Percentiles rank a stretch among this genome's conserved stretches.
Conservation (phyloP, 257 asterid genomes). For the Euphrasia confusa region DNA sequence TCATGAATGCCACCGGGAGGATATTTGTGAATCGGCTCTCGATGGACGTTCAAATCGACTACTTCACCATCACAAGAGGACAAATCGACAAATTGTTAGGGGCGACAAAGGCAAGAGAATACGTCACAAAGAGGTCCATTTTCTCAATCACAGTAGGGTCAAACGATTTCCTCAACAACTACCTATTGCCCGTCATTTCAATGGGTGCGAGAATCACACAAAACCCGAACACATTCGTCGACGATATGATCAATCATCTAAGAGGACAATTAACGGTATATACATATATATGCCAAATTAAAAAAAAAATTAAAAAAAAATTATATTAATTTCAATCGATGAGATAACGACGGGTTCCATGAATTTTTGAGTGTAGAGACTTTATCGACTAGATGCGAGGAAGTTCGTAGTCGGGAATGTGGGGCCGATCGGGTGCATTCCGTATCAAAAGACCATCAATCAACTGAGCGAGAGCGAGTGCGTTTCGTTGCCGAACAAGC, state of each 20-base stretch:
- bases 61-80: conserved; percentile 82
- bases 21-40: conserved; percentile 89
- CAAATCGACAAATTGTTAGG: conserved; percentile 58
- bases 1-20: conserved; percentile 80
- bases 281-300: too few relatives aligned
- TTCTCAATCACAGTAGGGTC: conserved; percentile 84
- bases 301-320: too few relatives aligned
- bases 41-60: conserved; percentile 85
- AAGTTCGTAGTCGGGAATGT: conserved; percentile 80
- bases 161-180: conserved; percentile 87
- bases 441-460: conserved; percentile 79
- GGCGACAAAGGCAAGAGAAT: conserved; percentile 62
- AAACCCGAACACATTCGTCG: conserved; percentile 63
- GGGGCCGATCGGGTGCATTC: conserved; percentile 95
- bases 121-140: conserved; percentile 48
- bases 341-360: too few relatives aligned
- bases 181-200: conserved; percentile 72
- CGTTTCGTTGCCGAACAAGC: conserved; percentile 68
- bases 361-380: conserved; percentile 44
- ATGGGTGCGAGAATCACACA: conserved; percentile 62
- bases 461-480: conserved; percentile 57
- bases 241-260: conserved; percentile 61
- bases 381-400: conserved; percentile 69
- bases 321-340: too few relatives aligned
- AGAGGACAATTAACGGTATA: conserved; percentile 71